phyloP scores from a whole-genome alignment of 2,329 filamentous ascomycete species.

The Trichoderma sp. region DNA sequence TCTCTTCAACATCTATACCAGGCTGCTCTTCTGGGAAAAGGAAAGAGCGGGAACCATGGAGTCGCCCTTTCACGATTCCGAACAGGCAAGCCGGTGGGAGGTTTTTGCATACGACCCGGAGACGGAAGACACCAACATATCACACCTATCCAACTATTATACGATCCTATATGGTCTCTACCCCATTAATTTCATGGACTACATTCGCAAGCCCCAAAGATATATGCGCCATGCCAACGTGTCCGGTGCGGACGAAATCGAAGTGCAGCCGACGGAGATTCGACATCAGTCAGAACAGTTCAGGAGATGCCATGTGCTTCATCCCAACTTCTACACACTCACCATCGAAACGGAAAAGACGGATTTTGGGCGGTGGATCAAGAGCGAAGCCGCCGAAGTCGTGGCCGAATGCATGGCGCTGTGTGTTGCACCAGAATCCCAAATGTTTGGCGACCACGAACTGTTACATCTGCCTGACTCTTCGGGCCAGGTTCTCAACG shows the following conservation, averaged over 20 bases:
- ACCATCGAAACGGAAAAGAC: conserved; percentile 78
- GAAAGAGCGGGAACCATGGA: conserved; percentile 44
- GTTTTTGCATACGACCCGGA: conserved; percentile 61
- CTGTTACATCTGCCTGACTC: conserved; percentile 26
- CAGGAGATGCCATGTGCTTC: conserved; percentile 68
- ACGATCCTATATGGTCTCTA: conserved; percentile 81
- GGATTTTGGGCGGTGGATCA: conserved; percentile 74
- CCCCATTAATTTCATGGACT: conserved; percentile 82
- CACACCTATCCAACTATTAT: conserved; percentile 72
- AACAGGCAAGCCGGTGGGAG: conserved; percentile 55
- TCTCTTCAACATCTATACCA: conserved; percentile 78
- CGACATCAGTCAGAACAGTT: conserved; percentile 73
- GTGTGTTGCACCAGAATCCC: conserved; percentile 40
- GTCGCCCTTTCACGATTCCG: conserved; percentile 40
- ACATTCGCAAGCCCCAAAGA: conserved; percentile 77
- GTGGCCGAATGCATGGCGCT: conserved; percentile 76
- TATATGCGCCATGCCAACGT: conserved; percentile 73
- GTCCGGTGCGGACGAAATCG: conserved; percentile 68
- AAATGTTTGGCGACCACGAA: conserved; percentile 27
- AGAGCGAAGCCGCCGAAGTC: conserved; percentile 75
- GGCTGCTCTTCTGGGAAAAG: conserved; percentile 75
- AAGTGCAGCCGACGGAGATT: conserved; percentile 76
- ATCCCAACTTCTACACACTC: conserved; percentile 80
- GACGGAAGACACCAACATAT: conserved; percentile 59
- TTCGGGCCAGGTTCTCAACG: conserved; percentile 28